A percentile compares a stretch with the other conserved stretches of the same genome.
phyloP scores from a whole-genome alignment of 805 yeast species.

The Candida methanosorbosa region DNA sequence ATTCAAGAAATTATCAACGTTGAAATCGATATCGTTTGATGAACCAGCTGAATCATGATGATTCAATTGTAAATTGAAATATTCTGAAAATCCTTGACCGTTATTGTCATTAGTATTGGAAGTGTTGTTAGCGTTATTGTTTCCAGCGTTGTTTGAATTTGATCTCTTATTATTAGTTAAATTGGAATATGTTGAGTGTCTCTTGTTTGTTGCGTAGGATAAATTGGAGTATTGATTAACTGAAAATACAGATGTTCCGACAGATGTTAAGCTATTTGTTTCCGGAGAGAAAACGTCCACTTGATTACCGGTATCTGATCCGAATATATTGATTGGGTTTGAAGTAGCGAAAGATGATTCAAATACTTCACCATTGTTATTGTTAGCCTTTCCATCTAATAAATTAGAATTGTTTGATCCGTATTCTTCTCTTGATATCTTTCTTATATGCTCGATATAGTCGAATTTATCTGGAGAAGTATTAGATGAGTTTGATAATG shows the following conservation, averaged over 20 bases:
- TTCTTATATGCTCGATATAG: constrained; percentile 28
- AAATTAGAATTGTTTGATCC: constrained; percentile 15
- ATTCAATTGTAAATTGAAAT: background rate
- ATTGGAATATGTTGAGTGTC: too few relatives aligned
- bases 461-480: constrained; percentile 22
- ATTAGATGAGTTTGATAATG: background rate
- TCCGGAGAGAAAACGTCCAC: constrained; percentile 6
- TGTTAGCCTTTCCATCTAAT: too few relatives aligned
- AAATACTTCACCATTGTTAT: too few relatives aligned
- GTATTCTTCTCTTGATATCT: constrained; percentile 26
- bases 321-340: constrained; percentile 16
- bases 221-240: too few relatives aligned
- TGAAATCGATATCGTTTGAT: constrained; percentile 12
- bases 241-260: constrained; percentile 12
- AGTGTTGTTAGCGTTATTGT: constrained; percentile 4
- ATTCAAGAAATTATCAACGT: constrained; percentile 23
- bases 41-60: background rate
- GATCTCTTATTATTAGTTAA: background rate
- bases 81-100: constrained; percentile 1
- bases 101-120: constrained; percentile 2
- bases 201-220: too few relatives aligned
- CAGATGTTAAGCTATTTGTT: constrained; percentile 8
- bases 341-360: constrained; percentile 9
- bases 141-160: constrained; percentile 2
- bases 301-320: background rate